Conservation (phyloP, 2,329 filamentous ascomycete genomes). For the Gnomoniopsis smithogilvyi region DNA sequence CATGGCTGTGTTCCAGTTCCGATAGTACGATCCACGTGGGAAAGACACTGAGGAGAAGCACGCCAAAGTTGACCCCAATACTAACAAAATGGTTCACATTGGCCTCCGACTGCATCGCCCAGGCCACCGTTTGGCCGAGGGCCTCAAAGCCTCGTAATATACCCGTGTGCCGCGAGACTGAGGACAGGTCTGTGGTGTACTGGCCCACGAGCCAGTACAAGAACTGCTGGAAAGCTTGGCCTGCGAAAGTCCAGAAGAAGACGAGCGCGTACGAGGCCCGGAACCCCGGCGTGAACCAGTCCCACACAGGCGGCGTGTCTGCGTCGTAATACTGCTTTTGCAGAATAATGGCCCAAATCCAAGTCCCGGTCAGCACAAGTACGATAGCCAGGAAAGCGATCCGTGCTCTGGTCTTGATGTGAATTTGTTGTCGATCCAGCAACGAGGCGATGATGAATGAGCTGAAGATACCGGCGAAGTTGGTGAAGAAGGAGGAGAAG, state of each 20-base stretch:
- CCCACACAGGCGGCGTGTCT: conserved; percentile 25
- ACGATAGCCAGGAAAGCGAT: conserved; percentile 26
- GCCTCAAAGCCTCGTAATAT: conserved; percentile 29
- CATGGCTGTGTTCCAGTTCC: conserved; percentile 27
- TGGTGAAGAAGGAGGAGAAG: conserved; percentile 32
- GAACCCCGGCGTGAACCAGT: conserved; percentile 44
- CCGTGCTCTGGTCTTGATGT: conserved; percentile 26
- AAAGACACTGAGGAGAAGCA: conserved; percentile 26
- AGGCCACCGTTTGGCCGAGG: conserved; percentile 30
- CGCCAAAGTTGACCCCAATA: conserved; percentile 30
- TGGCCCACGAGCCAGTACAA: conserved; percentile 31
- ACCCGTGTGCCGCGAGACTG: conserved; percentile 28
- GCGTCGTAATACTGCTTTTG: conserved; percentile 29
- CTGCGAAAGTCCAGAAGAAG: conserved; percentile 59
- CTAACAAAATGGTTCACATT: conserved; percentile 30
- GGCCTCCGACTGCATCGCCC: conserved; percentile 31
- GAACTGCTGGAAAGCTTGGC: conserved; percentile 31
- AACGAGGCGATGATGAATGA: conserved; percentile 27
- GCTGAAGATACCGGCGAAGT: conserved; percentile 27
- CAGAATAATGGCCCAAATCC: conserved; percentile 29
- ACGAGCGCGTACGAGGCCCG: conserved; percentile 64
- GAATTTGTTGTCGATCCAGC: conserved; percentile 28
- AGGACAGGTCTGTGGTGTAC: conserved; percentile 29
- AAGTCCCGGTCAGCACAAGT: conserved; percentile 26
- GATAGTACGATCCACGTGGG: conserved; percentile 30